phyloP scores from a whole-genome alignment of 164 flowering plant species.

The Vitis labrusca region DNA sequence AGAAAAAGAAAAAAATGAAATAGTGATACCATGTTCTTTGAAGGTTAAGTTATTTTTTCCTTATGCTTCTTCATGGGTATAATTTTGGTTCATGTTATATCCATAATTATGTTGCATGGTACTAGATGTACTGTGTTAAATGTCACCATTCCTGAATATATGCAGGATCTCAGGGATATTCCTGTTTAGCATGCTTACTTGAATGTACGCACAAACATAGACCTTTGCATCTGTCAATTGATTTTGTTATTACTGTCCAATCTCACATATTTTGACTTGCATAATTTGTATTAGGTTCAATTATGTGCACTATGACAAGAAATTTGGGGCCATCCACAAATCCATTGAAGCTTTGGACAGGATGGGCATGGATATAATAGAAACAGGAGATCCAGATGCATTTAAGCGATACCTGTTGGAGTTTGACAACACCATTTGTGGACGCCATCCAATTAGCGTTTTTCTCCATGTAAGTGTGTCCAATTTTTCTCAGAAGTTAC shows the following conservation, averaged over 20 bases:
- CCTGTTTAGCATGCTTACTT: too few species aligned
- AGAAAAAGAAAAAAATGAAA: too few species aligned
- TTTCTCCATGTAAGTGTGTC: slow-evolving; percentile 77
- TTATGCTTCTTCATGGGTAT: too few species aligned
- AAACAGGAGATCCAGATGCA: slow-evolving; percentile 85
- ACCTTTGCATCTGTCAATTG: too few species aligned
- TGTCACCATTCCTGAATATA: too few species aligned
- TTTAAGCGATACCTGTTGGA: slow-evolving; percentile 74
- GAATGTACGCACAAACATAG: too few species aligned
- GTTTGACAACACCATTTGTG: slow-evolving; percentile 91
- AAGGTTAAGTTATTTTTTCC: too few species aligned
- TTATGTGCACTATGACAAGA: slow-evolving; percentile 76
- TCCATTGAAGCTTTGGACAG: slow-evolving; percentile 90
- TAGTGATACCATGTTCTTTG: too few species aligned
- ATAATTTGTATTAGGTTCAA: slow-evolving; percentile 52
- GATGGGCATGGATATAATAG: slow-evolving; percentile 97
- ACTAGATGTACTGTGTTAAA: too few species aligned
- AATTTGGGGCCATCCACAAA: slow-evolving; percentile 80
- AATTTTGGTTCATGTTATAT: too few species aligned
- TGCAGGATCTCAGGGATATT: too few species aligned
- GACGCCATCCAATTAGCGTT: slow-evolving; percentile 94
- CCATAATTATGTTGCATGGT: too few species aligned
- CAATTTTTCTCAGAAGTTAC: neutral
- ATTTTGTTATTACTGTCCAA: neutral
- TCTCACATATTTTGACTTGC: neutral